A percentile compares a stretch with the other conserved stretches of the same genome.
Conservation (phyloP, 495 filamentous ascomycete species). For the Penicillium arizonense region DNA sequence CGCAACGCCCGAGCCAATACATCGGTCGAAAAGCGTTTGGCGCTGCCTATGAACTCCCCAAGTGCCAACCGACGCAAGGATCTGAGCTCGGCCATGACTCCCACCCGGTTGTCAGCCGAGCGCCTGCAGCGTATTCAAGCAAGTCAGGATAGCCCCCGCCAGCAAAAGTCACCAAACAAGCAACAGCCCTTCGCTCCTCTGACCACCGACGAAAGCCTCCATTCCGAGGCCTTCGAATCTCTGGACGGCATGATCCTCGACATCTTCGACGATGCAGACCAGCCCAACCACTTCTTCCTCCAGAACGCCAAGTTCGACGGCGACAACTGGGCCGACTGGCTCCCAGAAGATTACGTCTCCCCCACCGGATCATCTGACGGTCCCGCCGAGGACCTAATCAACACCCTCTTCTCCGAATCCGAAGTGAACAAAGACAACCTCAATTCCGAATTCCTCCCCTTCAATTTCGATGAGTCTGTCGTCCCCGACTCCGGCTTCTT, state of each 20-base stretch:
- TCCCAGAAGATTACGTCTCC: constrained; percentile 38
- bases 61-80: constrained; percentile 28
- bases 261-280: constrained; percentile 34
- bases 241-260: constrained; percentile 43
- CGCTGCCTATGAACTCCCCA: constrained; percentile 36
- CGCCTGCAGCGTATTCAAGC: constrained; percentile 38
- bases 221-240: constrained; percentile 26
- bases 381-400: constrained; percentile 36
- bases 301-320: constrained; percentile 20
- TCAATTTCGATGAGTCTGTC: constrained; percentile 26
- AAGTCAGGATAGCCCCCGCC: constrained; percentile 23
- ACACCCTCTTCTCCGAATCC: constrained; percentile 40
- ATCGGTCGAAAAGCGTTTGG: constrained; percentile 49
- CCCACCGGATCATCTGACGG: constrained; percentile 27
- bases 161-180: constrained; percentile 27
- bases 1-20: constrained; percentile 40
- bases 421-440: constrained; percentile 29
- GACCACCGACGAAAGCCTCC: constrained; percentile 21
- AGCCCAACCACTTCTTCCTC: constrained; percentile 26
- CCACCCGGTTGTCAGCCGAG: constrained; percentile 36
- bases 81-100: constrained; percentile 17
- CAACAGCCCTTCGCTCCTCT: constrained; percentile 13
- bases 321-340: constrained; percentile 40
- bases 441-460: constrained; percentile 29
- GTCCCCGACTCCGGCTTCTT: constrained; percentile 42